phyloP scores from a whole-genome alignment of 108 stramenopile genomes.

The Nitzschia sp. region DNA sequence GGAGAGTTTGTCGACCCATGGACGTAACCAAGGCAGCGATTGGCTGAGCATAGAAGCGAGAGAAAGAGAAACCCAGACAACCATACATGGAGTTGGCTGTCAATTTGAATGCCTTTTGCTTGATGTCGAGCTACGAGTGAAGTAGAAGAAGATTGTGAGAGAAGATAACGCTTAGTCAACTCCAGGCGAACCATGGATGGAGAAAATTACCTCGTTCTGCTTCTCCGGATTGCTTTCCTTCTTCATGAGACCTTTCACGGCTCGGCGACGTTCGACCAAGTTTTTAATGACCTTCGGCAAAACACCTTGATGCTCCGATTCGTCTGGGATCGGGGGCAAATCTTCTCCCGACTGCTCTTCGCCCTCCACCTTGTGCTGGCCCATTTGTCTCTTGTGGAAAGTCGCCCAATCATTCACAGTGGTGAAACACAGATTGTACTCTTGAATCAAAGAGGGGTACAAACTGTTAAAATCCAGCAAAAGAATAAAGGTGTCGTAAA shows the following conservation, averaged over 20 bases:
- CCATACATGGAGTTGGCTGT: constrained; percentile 99
- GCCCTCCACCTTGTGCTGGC: not conserved
- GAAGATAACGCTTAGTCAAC: not conserved
- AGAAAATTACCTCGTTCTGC: constrained; percentile 68
- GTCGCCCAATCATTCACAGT: constrained; percentile 91
- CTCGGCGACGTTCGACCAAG: constrained; percentile 92
- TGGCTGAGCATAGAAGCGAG: constrained; percentile 97
- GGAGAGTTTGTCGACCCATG: constrained; percentile 97
- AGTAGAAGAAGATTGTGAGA: no score
- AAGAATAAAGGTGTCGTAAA: constrained; percentile 98
- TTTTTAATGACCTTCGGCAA: constrained; percentile 95
- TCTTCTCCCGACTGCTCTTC: constrained; percentile 42
- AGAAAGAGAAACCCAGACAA: constrained; percentile 96
- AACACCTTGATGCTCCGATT: constrained; percentile 83
- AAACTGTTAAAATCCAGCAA: constrained; percentile 98
- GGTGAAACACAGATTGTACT: constrained; percentile 99
- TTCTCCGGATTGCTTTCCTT: constrained; percentile 70
- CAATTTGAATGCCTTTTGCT: constrained; percentile 97
- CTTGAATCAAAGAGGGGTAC: constrained; percentile 99
- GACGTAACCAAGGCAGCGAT: constrained; percentile 98
- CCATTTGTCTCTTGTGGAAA: constrained; percentile 27
- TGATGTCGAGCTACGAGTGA: constrained; percentile 93
- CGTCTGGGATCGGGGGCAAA: constrained; percentile 91
- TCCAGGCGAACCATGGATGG: not conserved
- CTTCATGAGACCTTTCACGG: constrained; percentile 93